These are phyloP conservation scores for Persicaria tinctoria DNA, from an alignment of 148 eudicot genomes.

Conservation along the genomic window DNA sequence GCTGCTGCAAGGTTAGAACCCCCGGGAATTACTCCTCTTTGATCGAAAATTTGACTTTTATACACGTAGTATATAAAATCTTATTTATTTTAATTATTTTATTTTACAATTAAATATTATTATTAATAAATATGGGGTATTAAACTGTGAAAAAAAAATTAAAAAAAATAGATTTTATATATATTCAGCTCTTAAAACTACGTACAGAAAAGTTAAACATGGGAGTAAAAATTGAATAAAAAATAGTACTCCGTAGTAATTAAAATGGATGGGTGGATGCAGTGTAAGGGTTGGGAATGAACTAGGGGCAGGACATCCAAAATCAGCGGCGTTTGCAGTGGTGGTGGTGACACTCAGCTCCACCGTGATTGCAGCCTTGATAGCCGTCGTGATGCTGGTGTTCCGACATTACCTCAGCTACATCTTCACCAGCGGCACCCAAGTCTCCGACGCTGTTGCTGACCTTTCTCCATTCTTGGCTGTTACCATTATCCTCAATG, in stretches of 20 bases:
- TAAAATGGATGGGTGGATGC: not conserved
- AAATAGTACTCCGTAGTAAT: too few species aligned
- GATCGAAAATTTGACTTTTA: too few species aligned
- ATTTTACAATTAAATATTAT: too few species aligned
- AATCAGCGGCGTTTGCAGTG: slow-evolving; percentile 49
- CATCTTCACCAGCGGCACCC: slow-evolving; percentile 38
- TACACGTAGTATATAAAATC: too few species aligned
- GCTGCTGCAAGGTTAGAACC: slow-evolving; percentile 51
- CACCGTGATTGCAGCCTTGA: slow-evolving; percentile 19
- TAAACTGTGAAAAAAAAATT: too few species aligned
- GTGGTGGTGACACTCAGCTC: slow-evolving; percentile 34
- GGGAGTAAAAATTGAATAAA: too few species aligned
- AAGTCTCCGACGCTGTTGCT: slow-evolving; percentile 44
- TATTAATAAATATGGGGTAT: too few species aligned
- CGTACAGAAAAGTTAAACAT: too few species aligned
- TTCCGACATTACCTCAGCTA: slow-evolving; percentile 45
- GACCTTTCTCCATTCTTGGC: slow-evolving; percentile 50
- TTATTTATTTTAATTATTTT: too few species aligned
- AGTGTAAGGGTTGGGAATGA: slow-evolving; percentile 69
- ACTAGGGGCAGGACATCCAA: slow-evolving; percentile 54
- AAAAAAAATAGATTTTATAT: too few species aligned
- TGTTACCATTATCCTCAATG: slow-evolving; percentile 37
- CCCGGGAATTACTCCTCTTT: too few species aligned
- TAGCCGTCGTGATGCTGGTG: slow-evolving; percentile 28
- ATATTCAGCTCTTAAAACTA: too few species aligned